Base-by-base conservation (phyloP, 2,329 filamentous ascomycete genomes). In the Talaromyces piceae region DNA sequence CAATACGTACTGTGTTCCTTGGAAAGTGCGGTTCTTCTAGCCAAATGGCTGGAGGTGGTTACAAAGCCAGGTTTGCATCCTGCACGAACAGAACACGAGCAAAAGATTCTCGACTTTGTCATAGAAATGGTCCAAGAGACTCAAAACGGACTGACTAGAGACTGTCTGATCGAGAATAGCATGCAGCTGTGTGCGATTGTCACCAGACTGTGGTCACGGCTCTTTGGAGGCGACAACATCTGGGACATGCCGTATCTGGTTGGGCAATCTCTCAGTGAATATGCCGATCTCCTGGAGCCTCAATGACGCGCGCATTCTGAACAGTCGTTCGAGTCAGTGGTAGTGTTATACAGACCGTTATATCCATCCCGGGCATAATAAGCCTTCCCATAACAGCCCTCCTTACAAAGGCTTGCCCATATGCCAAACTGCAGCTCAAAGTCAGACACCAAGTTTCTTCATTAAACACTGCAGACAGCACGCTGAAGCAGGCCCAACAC, bases 1-100 rank as follows among this genome's bases (percentile, higher is more conserved):
- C 69, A 79, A n/a, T 77, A 81, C 48, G 77, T 77, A 0, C 66
- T 81, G 0, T 78, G 75, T 3, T 75, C 74, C 1, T 66, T 81
- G 0, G 78, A 81, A 56, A 80, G 77, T 18, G 77, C 76, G 0
- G 71, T 81, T 0, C 62, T 81, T 2, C 61, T 81, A 0, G 76
- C 75, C 12, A 80, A 80, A 43, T 68, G 66, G 65, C 60, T 68
- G 1, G 64, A 68, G 20, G 62, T 58, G 3, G 63, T 62, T 3
- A 67, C 64, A 0, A 60, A 61, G 0, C 39, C 53, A 1, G 49
- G 60, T 31, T 63, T 62, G 0, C 51, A 57, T 3, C 64, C 65
- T 0, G 31, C 31, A 5, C 37, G 68, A 33, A 63, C 63, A 3
- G 64, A 67, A 41, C 65, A 68, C 41, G 66, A 68, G 48, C 58